These are phyloP conservation scores for Zymoseptoria ardabiliae DNA, from an alignment of 2,329 filamentous ascomycete genomes.

Conservation along the genomic window DNA sequence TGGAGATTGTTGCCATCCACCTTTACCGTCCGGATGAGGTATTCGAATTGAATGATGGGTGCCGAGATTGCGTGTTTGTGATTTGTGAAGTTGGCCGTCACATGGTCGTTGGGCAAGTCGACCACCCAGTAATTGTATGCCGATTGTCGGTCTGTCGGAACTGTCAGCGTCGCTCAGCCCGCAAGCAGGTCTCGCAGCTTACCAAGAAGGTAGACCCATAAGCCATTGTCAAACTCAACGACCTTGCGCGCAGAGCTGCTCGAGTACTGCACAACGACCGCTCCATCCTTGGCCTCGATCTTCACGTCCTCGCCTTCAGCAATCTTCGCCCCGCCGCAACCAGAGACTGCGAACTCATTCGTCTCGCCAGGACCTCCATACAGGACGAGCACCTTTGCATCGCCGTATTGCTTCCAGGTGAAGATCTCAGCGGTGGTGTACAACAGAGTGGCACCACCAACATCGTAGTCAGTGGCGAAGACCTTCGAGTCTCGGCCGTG, in stretches of 20 bases:
- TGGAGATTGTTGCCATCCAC: slow-evolving; percentile 50
- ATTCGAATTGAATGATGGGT: slow-evolving; percentile 57
- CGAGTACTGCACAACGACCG: slow-evolving; percentile 48
- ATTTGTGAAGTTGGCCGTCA: slow-evolving; percentile 27
- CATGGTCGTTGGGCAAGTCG: slow-evolving; percentile 40
- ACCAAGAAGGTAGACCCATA: slow-evolving; percentile 53
- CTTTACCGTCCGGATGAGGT: slow-evolving; percentile 55
- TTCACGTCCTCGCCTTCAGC: slow-evolving; percentile 37
- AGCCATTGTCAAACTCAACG: slow-evolving; percentile 41
- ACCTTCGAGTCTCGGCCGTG: slow-evolving; percentile 60
- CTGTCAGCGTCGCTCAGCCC: slow-evolving; percentile 8
- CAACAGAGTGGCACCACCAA: slow-evolving; percentile 52
- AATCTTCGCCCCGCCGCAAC: slow-evolving; percentile 29
- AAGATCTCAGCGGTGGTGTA: slow-evolving; percentile 66
- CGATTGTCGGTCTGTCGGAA: slow-evolving; percentile 49
- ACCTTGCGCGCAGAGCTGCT: slow-evolving; percentile 48
- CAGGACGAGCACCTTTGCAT: slow-evolving; percentile 54
- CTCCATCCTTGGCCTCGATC: slow-evolving; percentile 33
- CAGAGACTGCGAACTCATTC: slow-evolving; percentile 53
- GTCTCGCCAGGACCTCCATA: slow-evolving; percentile 57
- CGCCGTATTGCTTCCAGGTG: slow-evolving; percentile 57
- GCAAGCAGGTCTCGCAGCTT: slow-evolving; percentile 17
- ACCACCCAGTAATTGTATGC: slow-evolving; percentile 65
- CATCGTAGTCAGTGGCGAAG: slow-evolving; percentile 58
- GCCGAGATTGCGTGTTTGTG: slow-evolving; percentile 29